Evolutionary conservation across 192 early-diverging fungal species (phyloP).

Genomic region (Gamsiella multidivaricata): DNA sequence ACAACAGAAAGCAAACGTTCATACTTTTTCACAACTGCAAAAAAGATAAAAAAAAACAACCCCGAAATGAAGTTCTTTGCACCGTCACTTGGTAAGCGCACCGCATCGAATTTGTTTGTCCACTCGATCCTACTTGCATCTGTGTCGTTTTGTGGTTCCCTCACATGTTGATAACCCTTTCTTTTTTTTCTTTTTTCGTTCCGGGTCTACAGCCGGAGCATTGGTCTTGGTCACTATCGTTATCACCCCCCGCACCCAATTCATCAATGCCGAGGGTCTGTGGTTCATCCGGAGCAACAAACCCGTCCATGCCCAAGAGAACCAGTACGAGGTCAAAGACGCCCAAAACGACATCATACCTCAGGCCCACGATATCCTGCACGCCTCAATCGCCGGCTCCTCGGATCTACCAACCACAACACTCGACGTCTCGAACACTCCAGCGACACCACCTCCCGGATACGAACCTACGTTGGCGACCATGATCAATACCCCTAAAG

Average conservation of each 20-base stretch:
- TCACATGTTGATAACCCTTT: neutral
- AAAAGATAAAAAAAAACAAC: too few relatives aligned
- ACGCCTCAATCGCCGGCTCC: neutral
- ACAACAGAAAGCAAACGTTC: too few relatives aligned
- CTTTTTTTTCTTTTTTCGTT: neutral
- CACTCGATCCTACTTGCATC: neutral
- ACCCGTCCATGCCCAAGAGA: neutral
- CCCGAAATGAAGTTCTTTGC: slow-evolving; percentile 14
- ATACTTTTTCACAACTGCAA: neutral
- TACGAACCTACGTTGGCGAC: slow-evolving; percentile 4
- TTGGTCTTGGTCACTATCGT: slow-evolving; percentile 11
- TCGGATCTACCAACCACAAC: neutral
- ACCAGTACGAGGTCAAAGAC: neutral
- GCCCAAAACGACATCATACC: neutral
- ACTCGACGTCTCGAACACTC: neutral
- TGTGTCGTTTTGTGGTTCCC: neutral
- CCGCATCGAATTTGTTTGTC: neutral
- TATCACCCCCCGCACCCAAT: neutral
- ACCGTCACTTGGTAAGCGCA: slow-evolving; percentile 20
- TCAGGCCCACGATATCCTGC: slow-evolving; percentile 2
- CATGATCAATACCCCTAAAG: slow-evolving; percentile 2
- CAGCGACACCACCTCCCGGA: neutral
- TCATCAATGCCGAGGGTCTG: neutral
- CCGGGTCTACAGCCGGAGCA: neutral
- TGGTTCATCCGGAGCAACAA: slow-evolving; percentile 2